These are phyloP conservation scores for Podaxis carcinomalis DNA, from an alignment of 768 basidiomycete genomes.

Conservation along the genomic window DNA sequence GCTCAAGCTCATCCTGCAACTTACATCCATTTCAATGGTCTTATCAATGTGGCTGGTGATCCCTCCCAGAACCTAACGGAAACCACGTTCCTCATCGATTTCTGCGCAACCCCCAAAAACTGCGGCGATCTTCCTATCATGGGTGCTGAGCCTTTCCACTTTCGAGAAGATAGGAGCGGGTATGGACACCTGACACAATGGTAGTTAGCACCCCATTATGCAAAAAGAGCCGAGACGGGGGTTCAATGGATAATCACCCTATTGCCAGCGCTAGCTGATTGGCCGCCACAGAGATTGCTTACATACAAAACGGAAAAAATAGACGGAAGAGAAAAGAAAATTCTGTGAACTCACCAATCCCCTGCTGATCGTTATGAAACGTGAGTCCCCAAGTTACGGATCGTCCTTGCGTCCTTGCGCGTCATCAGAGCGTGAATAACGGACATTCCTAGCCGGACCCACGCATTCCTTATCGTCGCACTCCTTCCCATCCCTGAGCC, in stretches of 20 bases:
- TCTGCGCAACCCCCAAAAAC: neutral
- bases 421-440: neutral
- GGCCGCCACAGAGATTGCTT: neutral
- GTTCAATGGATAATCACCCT: neutral
- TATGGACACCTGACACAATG: neutral
- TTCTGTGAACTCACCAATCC: neutral
- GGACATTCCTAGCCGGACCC: neutral
- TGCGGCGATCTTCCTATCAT: neutral
- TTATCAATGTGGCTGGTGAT: no score
- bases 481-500: neutral
- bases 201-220: constrained; percentile 1
- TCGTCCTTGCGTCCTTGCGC: neutral
- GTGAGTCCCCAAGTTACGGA: neutral
- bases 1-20: neutral
- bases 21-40: neutral
- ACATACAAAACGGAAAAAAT: neutral
- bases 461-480: neutral
- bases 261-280: neutral
- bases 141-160: neutral
- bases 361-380: neutral
- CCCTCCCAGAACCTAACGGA: neutral
- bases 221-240: neutral
- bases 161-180: neutral
- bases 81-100: neutral
- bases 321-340: neutral